phyloP scores from a whole-genome alignment of 2,329 filamentous ascomycete species.

The Alternaria gaisen region DNA sequence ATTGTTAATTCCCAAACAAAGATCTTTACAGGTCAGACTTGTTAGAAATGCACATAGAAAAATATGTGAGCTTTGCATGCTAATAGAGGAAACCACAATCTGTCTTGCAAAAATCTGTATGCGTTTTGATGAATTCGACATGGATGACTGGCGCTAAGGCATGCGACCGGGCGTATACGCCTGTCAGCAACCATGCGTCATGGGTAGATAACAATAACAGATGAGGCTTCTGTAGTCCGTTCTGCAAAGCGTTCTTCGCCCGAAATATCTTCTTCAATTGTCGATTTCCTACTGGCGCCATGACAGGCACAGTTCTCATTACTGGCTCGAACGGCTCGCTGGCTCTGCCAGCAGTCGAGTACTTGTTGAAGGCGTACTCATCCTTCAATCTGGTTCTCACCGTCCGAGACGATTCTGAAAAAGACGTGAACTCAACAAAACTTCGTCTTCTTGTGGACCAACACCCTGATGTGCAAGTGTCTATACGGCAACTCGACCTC shows the following conservation, averaged over 20 bases:
- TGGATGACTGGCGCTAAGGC: background rate
- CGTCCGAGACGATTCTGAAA: constrained; percentile 26
- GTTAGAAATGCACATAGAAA: background rate
- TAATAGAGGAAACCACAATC: background rate
- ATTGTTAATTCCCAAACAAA: background rate
- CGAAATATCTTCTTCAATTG: background rate
- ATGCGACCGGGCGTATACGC: background rate
- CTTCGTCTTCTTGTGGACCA: constrained; percentile 19
- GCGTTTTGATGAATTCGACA: background rate
- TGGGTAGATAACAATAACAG: background rate
- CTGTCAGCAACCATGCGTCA: background rate
- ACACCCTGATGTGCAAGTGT: constrained; percentile 14
- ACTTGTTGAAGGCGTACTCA: constrained; percentile 26
- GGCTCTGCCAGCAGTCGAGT: constrained; percentile 26
- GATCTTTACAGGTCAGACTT: background rate
- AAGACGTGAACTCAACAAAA: constrained; percentile 29
- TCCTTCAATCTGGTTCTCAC: constrained; percentile 25
- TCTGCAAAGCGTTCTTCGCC: background rate
- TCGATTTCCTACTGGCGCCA: background rate
- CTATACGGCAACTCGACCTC: constrained; percentile 30
- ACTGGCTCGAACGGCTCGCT: constrained; percentile 40
- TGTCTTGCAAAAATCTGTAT: background rate
- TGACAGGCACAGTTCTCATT: constrained; percentile 5
- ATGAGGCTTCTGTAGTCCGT: background rate
- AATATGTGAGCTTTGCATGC: background rate